phyloP scores from a whole-genome alignment of 306 rosid species.

The Castanopsis chinensis region DNA sequence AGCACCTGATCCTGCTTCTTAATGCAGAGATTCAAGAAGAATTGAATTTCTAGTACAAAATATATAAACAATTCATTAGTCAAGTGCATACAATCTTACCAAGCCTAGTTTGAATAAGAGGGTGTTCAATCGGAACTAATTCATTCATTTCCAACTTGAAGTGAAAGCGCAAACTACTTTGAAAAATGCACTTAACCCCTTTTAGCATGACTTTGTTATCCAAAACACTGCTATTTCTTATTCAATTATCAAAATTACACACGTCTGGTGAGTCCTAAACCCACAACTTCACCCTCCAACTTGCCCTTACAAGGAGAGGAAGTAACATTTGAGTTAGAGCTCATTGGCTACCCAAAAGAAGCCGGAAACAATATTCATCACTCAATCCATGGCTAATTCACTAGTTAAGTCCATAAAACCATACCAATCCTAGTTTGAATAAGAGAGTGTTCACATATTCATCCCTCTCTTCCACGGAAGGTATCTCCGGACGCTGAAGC shows the following conservation, averaged over 20 bases:
- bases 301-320: no score
- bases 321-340: neutral
- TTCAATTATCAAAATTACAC: neutral
- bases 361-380: neutral
- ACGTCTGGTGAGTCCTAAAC: neutral
- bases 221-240: neutral
- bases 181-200: constrained; percentile 7
- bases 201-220: neutral
- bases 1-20: neutral
- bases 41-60: no score
- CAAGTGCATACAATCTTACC: constrained; percentile 49
- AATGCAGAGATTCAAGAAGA: no score
- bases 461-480: constrained; percentile 67
- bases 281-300: no score
- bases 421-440: constrained; percentile 83
- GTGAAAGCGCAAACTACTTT: constrained; percentile 18
- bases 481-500: constrained; percentile 66
- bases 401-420: constrained; percentile 16
- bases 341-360: neutral
- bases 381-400: neutral
- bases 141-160: no score
- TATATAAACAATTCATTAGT: neutral
- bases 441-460: constrained; percentile 76
- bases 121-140: constrained; percentile 32
- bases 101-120: constrained; percentile 79